Evolutionary conservation across 1,139 yeast genomes (phyloP), one percentile per base, ranked within the genome.

Genomic region (Protomyces pachydermus): DNA sequence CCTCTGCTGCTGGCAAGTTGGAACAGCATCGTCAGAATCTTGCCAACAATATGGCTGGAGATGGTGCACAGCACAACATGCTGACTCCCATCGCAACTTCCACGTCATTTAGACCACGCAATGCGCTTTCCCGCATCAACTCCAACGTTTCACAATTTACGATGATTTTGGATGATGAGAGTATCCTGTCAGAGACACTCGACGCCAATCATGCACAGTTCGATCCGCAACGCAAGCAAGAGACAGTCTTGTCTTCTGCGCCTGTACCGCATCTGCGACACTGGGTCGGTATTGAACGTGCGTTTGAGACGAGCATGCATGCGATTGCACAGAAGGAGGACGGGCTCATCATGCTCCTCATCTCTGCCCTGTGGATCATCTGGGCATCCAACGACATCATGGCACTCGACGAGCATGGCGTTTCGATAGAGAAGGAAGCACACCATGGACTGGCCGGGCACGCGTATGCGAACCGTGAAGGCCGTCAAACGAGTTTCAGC

Each of bases 381-480:
- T 58, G 62, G 62, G 45, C 56, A 38, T 58, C 62, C 42, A 20
- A 48, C 9, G 62, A 58, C 20, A 39, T 58, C 45, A 25, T 56
- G 28, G 35, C 46, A 1, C 16, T 25, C 16, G 32, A 18, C 25
- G 53, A 32, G 18, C 32, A 32, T 34, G 54, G 45, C 45, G 37
- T 48, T n/a, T 16, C 48, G 12, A n/a, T 42, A n/a, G 48, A 42
- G 23, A 42, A 42, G 25, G 48, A 42, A 16, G 23, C 25, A 2
- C 48, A n/a, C 5, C 48, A 42, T 42, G 25, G 23, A 12, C 25
- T n/a, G 12, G 23, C 6, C 20, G 23, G 48, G 16, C 48, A 42
- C 4, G 8, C 16, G 8, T 14, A 5, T 14, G 48, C 25, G 18
- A 12, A 16, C 23, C 48, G 23, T 14, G 16, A 37, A 3, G 42